A percentile compares a stretch with the other conserved stretches of the same genome.
Evolutionary conservation across 352 stramenopile species (phyloP).

Genomic region (Globisporangium heterothallicum): DNA sequence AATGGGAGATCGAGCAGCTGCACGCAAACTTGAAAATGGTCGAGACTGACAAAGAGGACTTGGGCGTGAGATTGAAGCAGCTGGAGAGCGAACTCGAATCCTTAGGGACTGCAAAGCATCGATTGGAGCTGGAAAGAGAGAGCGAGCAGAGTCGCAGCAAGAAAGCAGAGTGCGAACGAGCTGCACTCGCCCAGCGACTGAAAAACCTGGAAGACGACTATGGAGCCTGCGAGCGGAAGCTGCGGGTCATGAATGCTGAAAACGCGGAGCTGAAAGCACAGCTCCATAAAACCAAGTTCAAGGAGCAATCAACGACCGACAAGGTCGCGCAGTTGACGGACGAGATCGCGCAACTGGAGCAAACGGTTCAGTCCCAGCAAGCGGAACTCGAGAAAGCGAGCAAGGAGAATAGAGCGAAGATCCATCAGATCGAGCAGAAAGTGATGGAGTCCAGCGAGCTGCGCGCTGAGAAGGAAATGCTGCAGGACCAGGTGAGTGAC

Average conservation of each 20-base stretch:
- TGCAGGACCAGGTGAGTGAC: conserved; percentile 26
- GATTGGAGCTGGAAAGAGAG: conserved; percentile 22
- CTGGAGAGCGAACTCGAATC: conserved; percentile 33
- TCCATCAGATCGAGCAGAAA: conserved; percentile 19
- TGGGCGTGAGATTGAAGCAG: conserved; percentile 19
- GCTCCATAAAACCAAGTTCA: conserved; percentile 33
- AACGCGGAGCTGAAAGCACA: conserved; percentile 25
- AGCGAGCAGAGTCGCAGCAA: conserved; percentile 22
- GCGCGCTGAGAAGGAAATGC: conserved; percentile 19
- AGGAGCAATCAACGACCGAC: conserved; percentile 30
- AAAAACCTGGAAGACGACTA: conserved; percentile 25
- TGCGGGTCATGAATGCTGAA: conserved; percentile 19
- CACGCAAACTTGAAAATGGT: conserved; percentile 25
- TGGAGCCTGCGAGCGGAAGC: conserved; percentile 23
- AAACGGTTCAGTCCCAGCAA: conserved; percentile 14
- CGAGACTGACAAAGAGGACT: conserved; percentile 34
- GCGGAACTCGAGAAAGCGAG: conserved; percentile 14
- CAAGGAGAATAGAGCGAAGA: conserved; percentile 17
- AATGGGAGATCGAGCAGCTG: conserved; percentile 48
- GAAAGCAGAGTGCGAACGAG: conserved; percentile 33
- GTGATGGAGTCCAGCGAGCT: conserved; percentile 16
- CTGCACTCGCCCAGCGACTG: conserved; percentile 20
- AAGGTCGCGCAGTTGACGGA: conserved; percentile 25
- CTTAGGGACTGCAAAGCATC: conserved; percentile 18
- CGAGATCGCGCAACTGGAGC: conserved; percentile 22